These are phyloP conservation scores for Meyerozyma carpophila DNA, from an alignment of 1,139 yeast species.

Conservation along the genomic window DNA sequence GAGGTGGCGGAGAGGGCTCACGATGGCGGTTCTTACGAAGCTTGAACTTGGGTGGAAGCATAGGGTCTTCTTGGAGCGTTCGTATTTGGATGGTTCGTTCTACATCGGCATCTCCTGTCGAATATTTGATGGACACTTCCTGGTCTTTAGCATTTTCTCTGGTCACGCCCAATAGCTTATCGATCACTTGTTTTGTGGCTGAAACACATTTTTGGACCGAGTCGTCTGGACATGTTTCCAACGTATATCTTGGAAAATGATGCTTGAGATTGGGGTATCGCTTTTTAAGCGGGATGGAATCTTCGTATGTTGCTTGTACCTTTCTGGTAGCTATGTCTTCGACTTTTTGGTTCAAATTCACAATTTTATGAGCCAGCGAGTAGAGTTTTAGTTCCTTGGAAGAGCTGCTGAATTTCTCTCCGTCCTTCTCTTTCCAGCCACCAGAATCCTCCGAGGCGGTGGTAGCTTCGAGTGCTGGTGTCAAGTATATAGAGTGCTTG, in stretches of 20 bases:
- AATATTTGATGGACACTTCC: conserved; percentile 3
- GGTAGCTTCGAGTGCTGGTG: not conserved
- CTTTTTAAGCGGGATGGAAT: conserved; percentile 37
- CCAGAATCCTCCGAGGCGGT: not conserved
- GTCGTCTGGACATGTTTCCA: conserved; percentile 25
- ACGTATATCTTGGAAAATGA: conserved; percentile 30
- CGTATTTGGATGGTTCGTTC: conserved; percentile 26
- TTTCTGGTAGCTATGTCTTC: conserved; percentile 4
- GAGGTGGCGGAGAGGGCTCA: conserved; percentile 63
- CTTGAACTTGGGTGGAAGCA: conserved; percentile 78
- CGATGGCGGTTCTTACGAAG: conserved; percentile 68
- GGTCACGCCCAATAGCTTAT: conserved; percentile 17
- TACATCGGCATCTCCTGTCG: conserved; percentile 6
- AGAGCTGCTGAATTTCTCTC: no score
- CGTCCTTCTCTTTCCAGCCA: not conserved
- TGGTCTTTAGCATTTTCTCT: conserved; percentile 3
- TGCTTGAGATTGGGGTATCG: conserved; percentile 37
- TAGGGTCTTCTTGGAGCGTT: conserved; percentile 63
- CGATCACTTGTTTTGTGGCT: conserved; percentile 25
- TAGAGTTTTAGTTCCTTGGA: conserved; percentile 12
- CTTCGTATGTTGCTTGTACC: conserved; percentile 29
- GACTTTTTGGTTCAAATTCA: conserved; percentile 24
- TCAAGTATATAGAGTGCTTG: conserved; percentile 5
- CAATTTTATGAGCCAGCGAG: conserved; percentile 23
- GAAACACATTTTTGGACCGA: conserved; percentile 19